Conservation (phyloP, 2,329 filamentous ascomycete genomes). For the Xylaria sp. region DNA sequence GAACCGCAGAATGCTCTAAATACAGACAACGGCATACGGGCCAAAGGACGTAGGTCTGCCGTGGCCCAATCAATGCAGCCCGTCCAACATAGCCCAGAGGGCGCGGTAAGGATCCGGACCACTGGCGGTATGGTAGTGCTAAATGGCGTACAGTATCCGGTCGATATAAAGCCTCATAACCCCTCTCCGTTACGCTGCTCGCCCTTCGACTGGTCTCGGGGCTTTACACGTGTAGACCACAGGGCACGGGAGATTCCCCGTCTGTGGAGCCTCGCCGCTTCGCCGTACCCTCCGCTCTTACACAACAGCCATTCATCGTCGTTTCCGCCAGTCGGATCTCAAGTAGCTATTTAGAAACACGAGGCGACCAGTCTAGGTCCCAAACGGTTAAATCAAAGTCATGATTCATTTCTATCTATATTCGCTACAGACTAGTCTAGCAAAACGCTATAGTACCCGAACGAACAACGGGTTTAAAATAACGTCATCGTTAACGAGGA, state of each 20-base stretch:
- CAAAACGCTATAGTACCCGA: not conserved
- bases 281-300: not conserved
- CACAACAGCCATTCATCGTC: not conserved
- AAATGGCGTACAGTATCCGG: not conserved
- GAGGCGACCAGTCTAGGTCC: not conserved
- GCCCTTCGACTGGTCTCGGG: constrained; percentile 20
- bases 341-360: not conserved
- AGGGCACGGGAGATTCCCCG: not conserved
- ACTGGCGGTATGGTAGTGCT: not conserved
- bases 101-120: not conserved
- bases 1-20: not conserved
- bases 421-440: not conserved
- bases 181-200: constrained; percentile 6
- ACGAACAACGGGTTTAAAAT: not conserved
- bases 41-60: constrained; percentile 9
- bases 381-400: not conserved
- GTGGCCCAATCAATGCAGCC: constrained; percentile 12
- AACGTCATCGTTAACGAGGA: not conserved
- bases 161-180: constrained; percentile 8
- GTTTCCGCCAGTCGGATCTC: not conserved
- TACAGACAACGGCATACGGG: constrained; percentile 6
- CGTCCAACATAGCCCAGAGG: not conserved
- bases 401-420: not conserved
- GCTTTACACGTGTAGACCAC: constrained; percentile 25
- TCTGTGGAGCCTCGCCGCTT: constrained; percentile 9